phyloP scores from a whole-genome alignment of 805 yeast genomes.

The Kuraishia borneana region DNA sequence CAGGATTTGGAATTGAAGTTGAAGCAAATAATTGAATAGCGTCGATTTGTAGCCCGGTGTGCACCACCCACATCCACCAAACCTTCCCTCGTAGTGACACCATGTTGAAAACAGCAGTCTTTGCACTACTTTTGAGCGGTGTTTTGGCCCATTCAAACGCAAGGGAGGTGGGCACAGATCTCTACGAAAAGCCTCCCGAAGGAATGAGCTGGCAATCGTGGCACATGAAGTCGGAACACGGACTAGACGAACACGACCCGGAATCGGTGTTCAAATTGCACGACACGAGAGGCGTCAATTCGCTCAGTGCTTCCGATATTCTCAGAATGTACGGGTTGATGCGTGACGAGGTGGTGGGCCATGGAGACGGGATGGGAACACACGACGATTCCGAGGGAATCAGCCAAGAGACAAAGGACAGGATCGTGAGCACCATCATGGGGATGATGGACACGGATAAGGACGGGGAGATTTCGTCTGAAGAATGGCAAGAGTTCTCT shows the following conservation, averaged over 20 bases:
- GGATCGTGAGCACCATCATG: constrained; percentile 47
- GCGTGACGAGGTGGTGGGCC: constrained; percentile 67
- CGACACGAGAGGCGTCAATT: constrained; percentile 52
- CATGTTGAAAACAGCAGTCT: not conserved
- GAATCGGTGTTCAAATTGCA: constrained; percentile 72
- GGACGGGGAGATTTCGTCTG: constrained; percentile 52
- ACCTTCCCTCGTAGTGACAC: not conserved
- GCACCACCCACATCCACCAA: not conserved
- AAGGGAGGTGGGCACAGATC: constrained; percentile 1
- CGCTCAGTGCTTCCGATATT: constrained; percentile 50
- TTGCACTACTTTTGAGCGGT: not conserved
- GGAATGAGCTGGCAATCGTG: constrained; percentile 66
- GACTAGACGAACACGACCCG: constrained; percentile 60
- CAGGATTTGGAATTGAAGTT: constrained; percentile 25
- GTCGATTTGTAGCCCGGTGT: not conserved
- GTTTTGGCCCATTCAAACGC: not conserved
- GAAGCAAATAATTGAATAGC: not conserved
- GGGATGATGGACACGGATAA: constrained; percentile 50
- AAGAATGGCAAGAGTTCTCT: constrained; percentile 61
- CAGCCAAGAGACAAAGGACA: constrained; percentile 39
- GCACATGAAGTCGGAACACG: constrained; percentile 91
- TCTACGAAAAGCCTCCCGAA: constrained; percentile 6
- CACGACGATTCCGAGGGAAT: constrained; percentile 57
- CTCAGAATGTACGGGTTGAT: constrained; percentile 71
- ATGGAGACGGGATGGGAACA: constrained; percentile 82